Evolutionary conservation across 345 rosid genomes (phyloP), one percentile per base, ranked within the genome.

Genomic region (Cardamine chenopodiifolia): DNA sequence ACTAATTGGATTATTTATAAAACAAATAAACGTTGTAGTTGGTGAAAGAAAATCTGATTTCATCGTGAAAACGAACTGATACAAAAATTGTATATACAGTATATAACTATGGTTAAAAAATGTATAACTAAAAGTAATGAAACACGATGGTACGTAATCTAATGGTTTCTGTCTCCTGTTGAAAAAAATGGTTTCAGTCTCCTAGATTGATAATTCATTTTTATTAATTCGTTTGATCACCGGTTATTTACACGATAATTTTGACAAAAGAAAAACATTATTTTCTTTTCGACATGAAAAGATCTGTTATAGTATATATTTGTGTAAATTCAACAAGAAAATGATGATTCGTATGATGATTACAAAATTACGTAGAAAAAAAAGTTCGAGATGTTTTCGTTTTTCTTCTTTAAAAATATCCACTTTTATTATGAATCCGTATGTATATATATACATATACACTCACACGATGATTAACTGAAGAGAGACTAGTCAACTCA

Each of bases 401-500:
- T 68, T 32, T 26, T 23, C 37, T 63, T 28, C 48, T 57, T 31
- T 45, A 37, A 12, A 60, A 37, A 52, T 45, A 52, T 31, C 28
- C 32, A 50, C 28, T 59, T 53, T 69, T 68, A 54, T 70, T 62
- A 62, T 45, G 11, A 54, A 76, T n/a, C 18, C 34, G 7, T 31
- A 23, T 26, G 25, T 62, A 37, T 23, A 14, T 28, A 11, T 20
- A 50, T 6, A 75, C 15, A 42, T 52, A 70, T 25, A 32, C 22
- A 32, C 26, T 69, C 54, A 22, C 29, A 39, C 45, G 73, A 61
- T 54, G 8, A 62, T 54, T 20, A 69, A 55, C 54, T 44, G 11
- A 68, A 76, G 40, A 57, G 13, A 49, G 72, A 77, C 72, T 65
- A 65, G 80, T 71, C 76, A 65, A 77, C 62, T 47, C 34, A 66